Evolutionary conservation across 2,329 filamentous ascomycete genomes (phyloP).

Genomic region (Cyclaneusma minus): DNA sequence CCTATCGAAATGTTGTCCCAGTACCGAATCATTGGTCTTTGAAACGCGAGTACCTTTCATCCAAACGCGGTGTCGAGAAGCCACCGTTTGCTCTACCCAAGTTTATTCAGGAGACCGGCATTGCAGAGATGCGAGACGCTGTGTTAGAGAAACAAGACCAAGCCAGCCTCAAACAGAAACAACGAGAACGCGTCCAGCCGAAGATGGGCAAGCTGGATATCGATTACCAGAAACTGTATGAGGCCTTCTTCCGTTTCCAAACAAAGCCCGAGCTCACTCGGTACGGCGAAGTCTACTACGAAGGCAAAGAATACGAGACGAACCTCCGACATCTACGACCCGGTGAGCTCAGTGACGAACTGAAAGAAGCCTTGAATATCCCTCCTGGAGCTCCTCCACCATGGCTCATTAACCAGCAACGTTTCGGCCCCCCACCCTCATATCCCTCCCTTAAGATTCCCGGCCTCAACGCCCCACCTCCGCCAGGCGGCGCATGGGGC

Average conservation of each 20-base stretch:
- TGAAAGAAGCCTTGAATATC: slow-evolving; percentile 89
- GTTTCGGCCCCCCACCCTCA: slow-evolving; percentile 81
- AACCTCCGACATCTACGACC: slow-evolving; percentile 82
- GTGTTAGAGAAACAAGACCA: slow-evolving; percentile 92
- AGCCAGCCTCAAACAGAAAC: slow-evolving; percentile 84
- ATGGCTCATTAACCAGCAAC: slow-evolving; percentile 95
- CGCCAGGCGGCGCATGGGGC: slow-evolving; percentile 80
- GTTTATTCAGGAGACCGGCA: slow-evolving; percentile 95
- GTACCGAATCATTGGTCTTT: slow-evolving; percentile 90
- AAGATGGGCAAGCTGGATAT: slow-evolving; percentile 98
- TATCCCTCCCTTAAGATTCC: slow-evolving; percentile 94
- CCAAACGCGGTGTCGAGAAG: slow-evolving; percentile 94
- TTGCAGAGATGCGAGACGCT: slow-evolving; percentile 94
- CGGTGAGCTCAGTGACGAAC: slow-evolving; percentile 74
- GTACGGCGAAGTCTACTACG: slow-evolving; percentile 98
- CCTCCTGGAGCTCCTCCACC: slow-evolving; percentile 84
- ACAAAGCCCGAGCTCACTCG: slow-evolving; percentile 87
- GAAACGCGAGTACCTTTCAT: slow-evolving; percentile 93
- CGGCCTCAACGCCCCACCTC: slow-evolving; percentile 84
- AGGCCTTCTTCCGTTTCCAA: slow-evolving; percentile 96
- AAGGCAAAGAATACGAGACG: slow-evolving; percentile 95
- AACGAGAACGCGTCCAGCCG: slow-evolving; percentile 81
- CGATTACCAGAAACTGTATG: slow-evolving; percentile 95
- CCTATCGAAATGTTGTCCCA: slow-evolving; percentile 86
- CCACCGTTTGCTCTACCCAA: slow-evolving; percentile 82